Percentiles rank a stretch among this genome's conserved stretches.
phyloP scores from a whole-genome alignment of 2,329 filamentous ascomycete species.

The Nothomitra cinnamomea region DNA sequence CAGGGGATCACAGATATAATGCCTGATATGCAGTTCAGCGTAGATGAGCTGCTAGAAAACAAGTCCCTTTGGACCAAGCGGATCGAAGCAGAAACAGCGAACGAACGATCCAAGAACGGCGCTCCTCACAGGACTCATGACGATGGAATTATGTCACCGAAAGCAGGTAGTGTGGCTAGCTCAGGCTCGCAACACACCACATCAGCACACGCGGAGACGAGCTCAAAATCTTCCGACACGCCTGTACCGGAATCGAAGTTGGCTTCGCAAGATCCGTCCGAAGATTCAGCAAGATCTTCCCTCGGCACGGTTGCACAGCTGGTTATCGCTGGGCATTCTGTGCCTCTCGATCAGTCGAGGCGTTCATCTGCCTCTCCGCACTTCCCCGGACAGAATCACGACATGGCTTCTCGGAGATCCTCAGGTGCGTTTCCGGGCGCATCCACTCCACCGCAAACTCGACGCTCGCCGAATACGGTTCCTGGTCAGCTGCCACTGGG shows the following conservation, averaged over 20 bases:
- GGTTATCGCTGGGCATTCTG: background rate
- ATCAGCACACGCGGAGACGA: background rate
- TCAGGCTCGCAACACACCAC: background rate
- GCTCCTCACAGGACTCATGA: background rate
- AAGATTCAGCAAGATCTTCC: constrained; percentile 1
- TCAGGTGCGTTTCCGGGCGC: constrained; percentile 2
- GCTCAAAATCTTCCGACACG: background rate
- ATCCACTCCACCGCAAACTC: background rate
- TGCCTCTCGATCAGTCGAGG: background rate
- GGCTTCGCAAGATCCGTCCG: background rate
- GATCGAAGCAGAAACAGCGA: constrained; percentile 44
- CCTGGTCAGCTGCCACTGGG: constrained; percentile 4
- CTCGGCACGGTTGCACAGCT: background rate
- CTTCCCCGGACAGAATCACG: background rate
- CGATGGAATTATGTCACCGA: background rate
- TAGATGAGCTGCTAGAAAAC: constrained; percentile 66
- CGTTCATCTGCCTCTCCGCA: constrained; percentile 1
- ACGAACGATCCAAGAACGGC: background rate
- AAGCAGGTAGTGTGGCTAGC: background rate
- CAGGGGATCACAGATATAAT: constrained; percentile 73
- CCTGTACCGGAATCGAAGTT: background rate
- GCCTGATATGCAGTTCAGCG: constrained; percentile 67
- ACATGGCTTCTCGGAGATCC: constrained; percentile 3
- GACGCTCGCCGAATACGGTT: constrained; percentile 5
- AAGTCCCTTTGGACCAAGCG: constrained; percentile 54